Evolutionary conservation across 306 rosid species (phyloP), one percentile per base, ranked within the genome.

Genomic region (Quercus glauca): DNA sequence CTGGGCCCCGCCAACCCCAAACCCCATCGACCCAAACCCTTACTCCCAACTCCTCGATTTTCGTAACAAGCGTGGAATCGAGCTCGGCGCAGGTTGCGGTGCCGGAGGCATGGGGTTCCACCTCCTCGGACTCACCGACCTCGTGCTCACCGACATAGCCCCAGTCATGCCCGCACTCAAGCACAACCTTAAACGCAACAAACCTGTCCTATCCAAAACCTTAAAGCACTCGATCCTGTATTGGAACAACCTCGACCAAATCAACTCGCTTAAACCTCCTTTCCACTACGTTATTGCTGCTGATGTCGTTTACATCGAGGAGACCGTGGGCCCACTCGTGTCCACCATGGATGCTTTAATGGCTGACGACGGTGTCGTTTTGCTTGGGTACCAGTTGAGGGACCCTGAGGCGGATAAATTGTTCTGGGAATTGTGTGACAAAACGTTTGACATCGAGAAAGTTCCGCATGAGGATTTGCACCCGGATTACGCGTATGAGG

Each of bases 101-200:
- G 97, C 84, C 28, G 90, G 92, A 25, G 93, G 94, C 14, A 94
- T 94, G 98, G 98, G 98, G 10, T 90, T 94, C 29, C 86, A 61
- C 86, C 90, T 94, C 14, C 82, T 94, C 1, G 97, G 98, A 67
- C 90, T 94, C 14, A 87, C 91, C 17, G 93, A 94, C 84, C 26
- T 92, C 8, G 83, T 91, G 51, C 91, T 94, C 81, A 94, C 97
- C 20, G 97, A 92, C 67, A 92, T 94, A 23, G 74, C 95, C 55
- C 95, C 97, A 3, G 97, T 94, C 19, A 88, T 92, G 91, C 97
- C 98, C 15, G 98, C 98, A 0, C 92, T 94, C 19, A 91, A 94
- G 64, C 92, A 83, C 33, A 94, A 92, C 79, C 92, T 94, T 3
- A 92, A 92, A 76, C 84, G 87, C 19, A 94, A 91, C 85, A 94